A percentile compares a stretch with the other conserved stretches of the same genome.
Evolutionary conservation across 2,329 filamentous ascomycete species (phyloP).

Genomic region (Pseudogymnoascus sp.): DNA sequence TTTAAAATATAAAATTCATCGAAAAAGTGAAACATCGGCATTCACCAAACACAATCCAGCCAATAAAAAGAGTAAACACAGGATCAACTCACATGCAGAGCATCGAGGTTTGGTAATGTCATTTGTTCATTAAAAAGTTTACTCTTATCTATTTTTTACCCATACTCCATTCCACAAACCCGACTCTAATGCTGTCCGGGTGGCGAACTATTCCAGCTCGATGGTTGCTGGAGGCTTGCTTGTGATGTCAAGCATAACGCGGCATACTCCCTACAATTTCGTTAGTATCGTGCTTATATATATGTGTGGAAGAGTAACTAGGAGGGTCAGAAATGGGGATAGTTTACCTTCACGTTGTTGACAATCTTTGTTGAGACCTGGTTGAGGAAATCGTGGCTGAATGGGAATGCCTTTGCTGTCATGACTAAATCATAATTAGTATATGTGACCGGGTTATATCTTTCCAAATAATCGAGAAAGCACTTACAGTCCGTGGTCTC

Average conservation of each 20-base stretch:
- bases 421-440: slow-evolving; percentile 49
- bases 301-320: background rate
- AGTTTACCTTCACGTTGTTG: slow-evolving; percentile 55
- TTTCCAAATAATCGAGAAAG: background rate
- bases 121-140: background rate
- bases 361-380: slow-evolving; percentile 60
- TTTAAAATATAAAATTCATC: no score
- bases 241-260: slow-evolving; percentile 61
- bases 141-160: slow-evolving; percentile 8
- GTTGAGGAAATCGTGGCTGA: slow-evolving; percentile 57
- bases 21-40: no score
- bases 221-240: slow-evolving; percentile 52
- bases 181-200: background rate
- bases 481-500: slow-evolving; percentile 39
- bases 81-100: background rate
- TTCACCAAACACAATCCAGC: background rate
- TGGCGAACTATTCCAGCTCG: slow-evolving; percentile 56
- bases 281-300: slow-evolving; percentile 5
- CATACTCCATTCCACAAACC: slow-evolving; percentile 12
- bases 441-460: slow-evolving; percentile 33
- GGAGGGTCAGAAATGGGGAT: background rate
- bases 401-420: slow-evolving; percentile 34
- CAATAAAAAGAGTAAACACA: background rate
- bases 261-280: slow-evolving; percentile 49
- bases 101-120: background rate